A percentile compares a stretch with the other conserved stretches of the same genome.
Evolutionary conservation across 768 basidiomycete genomes (phyloP).

Genomic region (Amylocystis lapponica): DNA sequence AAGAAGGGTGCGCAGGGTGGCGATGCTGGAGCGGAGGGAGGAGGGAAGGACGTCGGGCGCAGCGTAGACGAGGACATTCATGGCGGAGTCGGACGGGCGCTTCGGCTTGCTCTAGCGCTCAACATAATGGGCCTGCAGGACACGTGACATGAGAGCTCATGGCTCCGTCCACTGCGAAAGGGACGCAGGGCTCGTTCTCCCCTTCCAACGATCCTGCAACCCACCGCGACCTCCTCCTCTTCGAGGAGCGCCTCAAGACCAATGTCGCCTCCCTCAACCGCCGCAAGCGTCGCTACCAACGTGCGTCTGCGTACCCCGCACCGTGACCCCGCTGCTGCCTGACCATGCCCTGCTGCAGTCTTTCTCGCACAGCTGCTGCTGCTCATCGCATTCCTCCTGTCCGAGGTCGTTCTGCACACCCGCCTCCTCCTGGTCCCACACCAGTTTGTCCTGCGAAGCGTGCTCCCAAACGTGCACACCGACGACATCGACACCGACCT

Average conservation of each 20-base stretch:
- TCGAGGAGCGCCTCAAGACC: constrained; percentile 95
- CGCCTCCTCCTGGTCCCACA: constrained; percentile 64
- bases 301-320: constrained; percentile 37
- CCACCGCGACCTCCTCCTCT: constrained; percentile 82
- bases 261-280: constrained; percentile 78
- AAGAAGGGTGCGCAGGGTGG: too few species aligned
- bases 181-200: constrained; percentile 34
- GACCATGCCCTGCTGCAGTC: too few species aligned
- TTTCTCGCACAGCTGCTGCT: constrained; percentile 67
- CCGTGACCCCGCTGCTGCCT: neutral
- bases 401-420: constrained; percentile 68
- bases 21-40: too few species aligned
- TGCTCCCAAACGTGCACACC: constrained; percentile 49
- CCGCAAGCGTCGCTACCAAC: constrained; percentile 77
- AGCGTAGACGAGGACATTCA: too few species aligned
- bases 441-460: constrained; percentile 40
- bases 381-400: constrained; percentile 64
- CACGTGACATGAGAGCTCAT: too few species aligned
- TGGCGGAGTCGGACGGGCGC: too few species aligned
- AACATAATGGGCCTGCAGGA: too few species aligned
- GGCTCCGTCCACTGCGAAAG: too few species aligned
- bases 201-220: constrained; percentile 75
- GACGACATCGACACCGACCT: constrained; percentile 37
- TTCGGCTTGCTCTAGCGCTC: too few species aligned
- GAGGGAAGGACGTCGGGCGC: too few species aligned